A percentile compares a stretch with the other conserved stretches of the same genome.
phyloP scores from a whole-genome alignment of 73 alveolate genomes.

The Blepharisma stoltei region DNA sequence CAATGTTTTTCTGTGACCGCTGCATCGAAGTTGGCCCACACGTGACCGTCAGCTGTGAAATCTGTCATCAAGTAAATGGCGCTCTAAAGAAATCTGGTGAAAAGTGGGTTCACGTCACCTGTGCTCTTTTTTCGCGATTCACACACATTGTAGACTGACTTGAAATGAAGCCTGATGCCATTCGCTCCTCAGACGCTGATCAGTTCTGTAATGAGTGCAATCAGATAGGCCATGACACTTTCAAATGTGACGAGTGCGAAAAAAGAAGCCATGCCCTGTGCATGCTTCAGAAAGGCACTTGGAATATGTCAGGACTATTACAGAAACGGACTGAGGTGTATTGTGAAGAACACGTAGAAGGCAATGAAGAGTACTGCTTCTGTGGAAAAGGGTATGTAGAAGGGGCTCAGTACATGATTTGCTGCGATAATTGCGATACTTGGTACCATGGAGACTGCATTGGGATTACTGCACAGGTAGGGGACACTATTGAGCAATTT shows the following conservation, averaged over 20 bases:
- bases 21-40: conserved; percentile 18
- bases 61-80: not conserved
- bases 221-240: not conserved
- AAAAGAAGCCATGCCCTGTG: not conserved
- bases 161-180: too few relatives aligned
- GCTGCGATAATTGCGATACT: conserved; percentile 19
- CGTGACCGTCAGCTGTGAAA: not conserved
- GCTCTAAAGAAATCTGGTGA: conserved; percentile 10
- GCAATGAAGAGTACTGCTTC: conserved; percentile 9
- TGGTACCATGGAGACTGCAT: conserved; percentile 30
- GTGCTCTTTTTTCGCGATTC: conserved; percentile 6
- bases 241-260: conserved; percentile 24
- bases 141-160: too few relatives aligned
- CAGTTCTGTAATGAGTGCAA: conserved; percentile 3
- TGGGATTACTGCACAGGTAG: not conserved
- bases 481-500: conserved; percentile 10
- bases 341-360: not conserved
- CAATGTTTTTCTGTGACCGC: conserved; percentile 16
- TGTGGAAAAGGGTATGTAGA: conserved; percentile 4
- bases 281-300: not conserved
- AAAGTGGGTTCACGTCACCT: conserved; percentile 20
- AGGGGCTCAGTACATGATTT: conserved; percentile 14
- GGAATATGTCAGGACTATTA: too few relatives aligned
- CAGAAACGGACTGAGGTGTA: not conserved
- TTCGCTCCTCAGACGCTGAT: not conserved